Conservation (phyloP, 306 rosid genomes). For the Citrullus mucosospermus region DNA sequence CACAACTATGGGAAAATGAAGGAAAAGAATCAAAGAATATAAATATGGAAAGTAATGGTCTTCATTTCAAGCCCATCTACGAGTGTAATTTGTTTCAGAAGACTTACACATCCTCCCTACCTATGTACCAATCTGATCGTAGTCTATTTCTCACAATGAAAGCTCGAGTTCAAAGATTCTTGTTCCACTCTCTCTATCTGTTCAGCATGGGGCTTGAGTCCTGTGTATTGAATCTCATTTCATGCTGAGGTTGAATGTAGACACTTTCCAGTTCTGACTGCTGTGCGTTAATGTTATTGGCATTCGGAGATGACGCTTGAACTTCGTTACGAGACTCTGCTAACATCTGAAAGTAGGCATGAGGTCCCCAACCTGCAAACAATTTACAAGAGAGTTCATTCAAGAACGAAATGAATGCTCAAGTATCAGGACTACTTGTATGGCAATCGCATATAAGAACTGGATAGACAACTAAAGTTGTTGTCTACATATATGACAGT, state of each 20-base stretch:
- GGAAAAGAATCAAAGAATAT: background rate
- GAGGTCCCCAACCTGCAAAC: constrained; percentile 13
- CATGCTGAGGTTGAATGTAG: constrained; percentile 1
- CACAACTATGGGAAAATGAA: background rate
- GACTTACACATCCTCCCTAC: background rate
- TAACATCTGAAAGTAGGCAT: constrained; percentile 17
- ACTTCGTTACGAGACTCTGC: constrained; percentile 14
- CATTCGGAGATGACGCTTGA: constrained; percentile 6
- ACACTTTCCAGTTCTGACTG: constrained; percentile 3
- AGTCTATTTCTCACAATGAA: background rate
- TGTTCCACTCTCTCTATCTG: constrained; percentile 33
- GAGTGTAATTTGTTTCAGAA: background rate
- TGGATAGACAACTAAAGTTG: background rate
- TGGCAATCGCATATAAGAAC: background rate
- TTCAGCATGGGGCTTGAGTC: constrained; percentile 35
- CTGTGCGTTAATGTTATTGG: background rate
- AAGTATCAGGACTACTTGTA: background rate
- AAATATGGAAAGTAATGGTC: background rate
- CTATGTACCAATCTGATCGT: background rate
- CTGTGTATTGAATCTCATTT: constrained; percentile 1
- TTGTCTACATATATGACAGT: background rate
- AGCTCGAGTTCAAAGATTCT: constrained; percentile 28
- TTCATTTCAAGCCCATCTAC: constrained; percentile 2
- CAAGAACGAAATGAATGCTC: background rate
- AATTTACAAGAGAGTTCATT: background rate